phyloP scores from a whole-genome alignment of 2,329 filamentous ascomycete species.

The Verticillium nubilum region DNA sequence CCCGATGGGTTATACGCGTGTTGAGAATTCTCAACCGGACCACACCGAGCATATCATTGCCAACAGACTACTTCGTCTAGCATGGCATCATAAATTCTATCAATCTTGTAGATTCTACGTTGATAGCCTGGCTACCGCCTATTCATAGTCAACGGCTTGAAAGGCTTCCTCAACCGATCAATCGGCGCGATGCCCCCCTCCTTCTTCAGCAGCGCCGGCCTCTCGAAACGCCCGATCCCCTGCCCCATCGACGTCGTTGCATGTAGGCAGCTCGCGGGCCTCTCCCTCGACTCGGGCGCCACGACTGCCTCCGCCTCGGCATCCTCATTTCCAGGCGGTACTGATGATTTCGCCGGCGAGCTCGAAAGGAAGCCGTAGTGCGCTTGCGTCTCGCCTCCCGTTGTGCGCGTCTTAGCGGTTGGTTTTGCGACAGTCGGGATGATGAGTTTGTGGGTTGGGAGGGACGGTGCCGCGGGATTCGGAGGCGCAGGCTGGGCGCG shows the following conservation, averaged over 20 bases:
- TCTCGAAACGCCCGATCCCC: constrained; percentile 30
- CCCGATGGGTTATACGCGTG: neutral
- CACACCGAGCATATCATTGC: no score
- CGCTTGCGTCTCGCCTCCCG: neutral
- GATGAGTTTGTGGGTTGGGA: constrained; percentile 36
- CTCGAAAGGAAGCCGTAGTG: constrained; percentile 38
- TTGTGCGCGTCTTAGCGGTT: constrained; percentile 21
- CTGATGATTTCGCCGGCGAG: constrained; percentile 35
- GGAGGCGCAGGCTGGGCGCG: constrained; percentile 9
- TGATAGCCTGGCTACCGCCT: constrained; percentile 14
- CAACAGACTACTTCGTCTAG: no score
- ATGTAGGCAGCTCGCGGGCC: constrained; percentile 43
- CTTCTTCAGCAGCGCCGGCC: constrained; percentile 34
- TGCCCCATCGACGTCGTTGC: constrained; percentile 36
- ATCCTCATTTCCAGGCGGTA: constrained; percentile 18
- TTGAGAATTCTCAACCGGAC: no score
- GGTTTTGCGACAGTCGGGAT: constrained; percentile 23
- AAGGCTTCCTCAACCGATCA: constrained; percentile 47
- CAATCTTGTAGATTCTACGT: neutral
- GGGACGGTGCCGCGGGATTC: constrained; percentile 19
- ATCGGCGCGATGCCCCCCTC: constrained; percentile 40
- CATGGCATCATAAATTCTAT: no score
- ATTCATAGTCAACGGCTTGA: constrained; percentile 51
- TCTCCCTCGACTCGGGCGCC: constrained; percentile 25
- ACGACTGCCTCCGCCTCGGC: constrained; percentile 11